Conservation (phyloP, 441 rosid genomes). For the Manihot esculenta region DNA sequence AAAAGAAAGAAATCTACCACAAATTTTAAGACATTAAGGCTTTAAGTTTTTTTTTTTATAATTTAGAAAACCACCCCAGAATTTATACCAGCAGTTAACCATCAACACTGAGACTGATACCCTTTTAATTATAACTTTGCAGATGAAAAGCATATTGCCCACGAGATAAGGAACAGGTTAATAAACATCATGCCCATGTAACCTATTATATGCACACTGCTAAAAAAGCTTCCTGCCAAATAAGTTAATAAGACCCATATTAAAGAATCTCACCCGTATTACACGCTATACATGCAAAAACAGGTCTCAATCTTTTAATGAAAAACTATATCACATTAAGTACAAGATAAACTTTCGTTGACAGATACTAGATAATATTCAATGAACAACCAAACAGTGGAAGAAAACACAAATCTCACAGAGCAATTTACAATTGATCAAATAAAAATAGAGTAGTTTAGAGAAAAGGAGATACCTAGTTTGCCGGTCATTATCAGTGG, state of each 20-base stretch:
- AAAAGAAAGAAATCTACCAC: background rate
- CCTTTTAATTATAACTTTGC: background rate
- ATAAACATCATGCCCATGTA: background rate
- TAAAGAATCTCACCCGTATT: background rate
- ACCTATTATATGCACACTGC: background rate
- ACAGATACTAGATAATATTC: background rate
- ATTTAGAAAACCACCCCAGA: background rate
- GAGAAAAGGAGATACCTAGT: slow-evolving; percentile 56
- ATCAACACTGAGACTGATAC: background rate
- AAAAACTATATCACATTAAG: background rate
- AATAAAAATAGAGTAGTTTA: background rate
- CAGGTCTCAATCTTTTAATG: background rate
- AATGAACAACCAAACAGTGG: background rate
- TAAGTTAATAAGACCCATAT: background rate
- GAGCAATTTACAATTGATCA: background rate
- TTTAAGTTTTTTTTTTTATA: background rate
- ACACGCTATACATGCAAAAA: slow-evolving; percentile 8
- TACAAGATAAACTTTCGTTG: background rate
- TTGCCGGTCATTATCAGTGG: slow-evolving; percentile 96
- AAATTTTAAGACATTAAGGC: background rate
- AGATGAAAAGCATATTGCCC: background rate
- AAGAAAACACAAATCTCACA: too few relatives aligned
- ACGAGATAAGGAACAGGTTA: background rate
- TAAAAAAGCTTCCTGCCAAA: background rate
- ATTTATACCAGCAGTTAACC: background rate